Conservation (phyloP, 345 rosid species). For the Litchi chinensis region DNA sequence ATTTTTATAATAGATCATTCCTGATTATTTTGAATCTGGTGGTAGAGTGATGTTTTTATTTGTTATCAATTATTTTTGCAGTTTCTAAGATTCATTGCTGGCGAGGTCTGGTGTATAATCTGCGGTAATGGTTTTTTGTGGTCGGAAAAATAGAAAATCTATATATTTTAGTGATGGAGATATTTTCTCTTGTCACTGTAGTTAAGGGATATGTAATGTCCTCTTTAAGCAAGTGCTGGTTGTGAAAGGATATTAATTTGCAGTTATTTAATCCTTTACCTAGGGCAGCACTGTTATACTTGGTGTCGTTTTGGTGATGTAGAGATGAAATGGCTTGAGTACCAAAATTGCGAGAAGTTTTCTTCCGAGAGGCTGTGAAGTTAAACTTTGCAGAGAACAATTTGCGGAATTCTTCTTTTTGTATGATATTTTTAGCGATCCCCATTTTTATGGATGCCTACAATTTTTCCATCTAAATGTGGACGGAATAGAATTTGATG, state of each 20-base stretch:
- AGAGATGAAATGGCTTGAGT: conserved; percentile 27
- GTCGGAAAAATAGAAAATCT: neutral
- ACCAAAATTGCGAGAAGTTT: conserved; percentile 17
- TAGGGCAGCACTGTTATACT: conserved; percentile 6
- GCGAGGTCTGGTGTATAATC: conserved; percentile 26
- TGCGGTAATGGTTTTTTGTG: conserved; percentile 21
- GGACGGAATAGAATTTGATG: conserved; percentile 9
- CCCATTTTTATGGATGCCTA: conserved; percentile 22
- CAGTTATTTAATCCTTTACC: neutral
- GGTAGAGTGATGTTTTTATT: neutral
- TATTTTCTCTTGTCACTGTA: conserved; percentile 18
- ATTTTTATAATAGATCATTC: neutral
- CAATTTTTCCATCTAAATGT: conserved; percentile 22
- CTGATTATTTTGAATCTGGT: neutral
- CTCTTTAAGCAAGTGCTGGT: conserved; percentile 22
- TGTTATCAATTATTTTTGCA: conserved; percentile 28
- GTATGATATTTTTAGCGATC: conserved; percentile 34
- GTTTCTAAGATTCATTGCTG: conserved; percentile 21
- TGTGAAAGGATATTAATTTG: conserved; percentile 14
- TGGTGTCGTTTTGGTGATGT: conserved; percentile 9
- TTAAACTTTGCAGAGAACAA: conserved; percentile 29
- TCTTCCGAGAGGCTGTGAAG: conserved; percentile 23
- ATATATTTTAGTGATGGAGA: neutral
- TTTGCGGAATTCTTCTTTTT: conserved; percentile 20
- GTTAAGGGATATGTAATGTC: conserved; percentile 11